Evolutionary conservation across 192 early-diverging fungal species (phyloP).

Genomic region (Coemansia sp.): DNA sequence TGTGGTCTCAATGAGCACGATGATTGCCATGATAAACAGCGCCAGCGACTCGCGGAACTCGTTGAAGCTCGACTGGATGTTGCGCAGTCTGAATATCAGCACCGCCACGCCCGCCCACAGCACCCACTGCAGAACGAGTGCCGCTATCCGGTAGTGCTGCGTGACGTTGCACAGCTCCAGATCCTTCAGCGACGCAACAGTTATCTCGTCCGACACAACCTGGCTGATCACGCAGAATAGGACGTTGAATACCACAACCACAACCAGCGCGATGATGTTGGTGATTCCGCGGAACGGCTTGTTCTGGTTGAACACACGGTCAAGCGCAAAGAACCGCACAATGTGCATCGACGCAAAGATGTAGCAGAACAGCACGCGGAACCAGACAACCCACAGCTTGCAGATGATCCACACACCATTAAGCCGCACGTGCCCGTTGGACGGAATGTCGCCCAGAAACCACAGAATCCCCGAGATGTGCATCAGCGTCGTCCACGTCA

Average conservation of each 20-base stretch:
- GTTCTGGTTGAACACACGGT: constrained; percentile 50
- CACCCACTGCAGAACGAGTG: constrained; percentile 34
- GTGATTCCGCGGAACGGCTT: constrained; percentile 43
- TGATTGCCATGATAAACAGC: constrained; percentile 33
- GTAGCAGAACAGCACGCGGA: constrained; percentile 37
- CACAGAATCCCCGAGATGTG: constrained; percentile 40
- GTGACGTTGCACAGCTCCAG: constrained; percentile 28
- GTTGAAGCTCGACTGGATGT: constrained; percentile 54
- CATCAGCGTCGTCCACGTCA: constrained; percentile 34
- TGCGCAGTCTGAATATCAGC: constrained; percentile 47
- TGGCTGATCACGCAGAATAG: constrained; percentile 22
- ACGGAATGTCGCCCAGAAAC: constrained; percentile 39
- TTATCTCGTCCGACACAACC: constrained; percentile 18
- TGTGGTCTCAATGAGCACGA: constrained; percentile 30
- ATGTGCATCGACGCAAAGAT: constrained; percentile 34
- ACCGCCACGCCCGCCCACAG: constrained; percentile 32
- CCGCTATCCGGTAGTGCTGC: constrained; percentile 25
- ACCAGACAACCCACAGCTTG: constrained; percentile 50
- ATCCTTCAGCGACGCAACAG: neutral
- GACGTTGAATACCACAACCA: constrained; percentile 21
- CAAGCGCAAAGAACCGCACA: constrained; percentile 43
- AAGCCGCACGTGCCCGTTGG: constrained; percentile 41
- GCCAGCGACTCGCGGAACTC: constrained; percentile 48
- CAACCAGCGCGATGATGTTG: neutral
- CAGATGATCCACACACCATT: constrained; percentile 30